phyloP scores from a whole-genome alignment of 495 filamentous ascomycete genomes.

The Daldinia childiae region DNA sequence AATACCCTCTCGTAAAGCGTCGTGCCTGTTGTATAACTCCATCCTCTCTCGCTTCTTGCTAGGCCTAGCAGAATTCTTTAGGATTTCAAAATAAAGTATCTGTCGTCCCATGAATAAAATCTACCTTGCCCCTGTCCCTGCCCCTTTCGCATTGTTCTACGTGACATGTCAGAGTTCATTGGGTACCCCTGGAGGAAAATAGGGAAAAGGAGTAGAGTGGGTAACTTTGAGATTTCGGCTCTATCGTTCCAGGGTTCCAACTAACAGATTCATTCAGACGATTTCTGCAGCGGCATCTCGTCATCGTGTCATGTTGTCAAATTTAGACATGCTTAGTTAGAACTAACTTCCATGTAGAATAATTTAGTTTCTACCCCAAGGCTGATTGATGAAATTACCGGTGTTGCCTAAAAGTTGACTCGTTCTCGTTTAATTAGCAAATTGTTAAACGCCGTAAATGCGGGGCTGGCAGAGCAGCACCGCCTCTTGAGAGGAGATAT shows the following conservation, averaged over 20 bases:
- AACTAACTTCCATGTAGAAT: neutral
- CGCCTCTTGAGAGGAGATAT: constrained; percentile 6
- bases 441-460: constrained; percentile 3
- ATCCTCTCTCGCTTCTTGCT: constrained; percentile 1
- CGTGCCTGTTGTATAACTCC: neutral
- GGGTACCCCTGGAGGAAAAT: constrained; percentile 22
- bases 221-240: neutral
- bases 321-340: neutral
- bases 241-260: neutral
- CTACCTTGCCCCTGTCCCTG: constrained; percentile 7
- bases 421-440: neutral
- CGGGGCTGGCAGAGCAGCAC: neutral
- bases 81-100: neutral
- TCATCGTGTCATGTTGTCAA: neutral
- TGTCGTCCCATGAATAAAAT: constrained; percentile 2
- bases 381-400: constrained; percentile 22
- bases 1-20: neutral
- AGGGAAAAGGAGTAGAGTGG: constrained; percentile 2
- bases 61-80: neutral
- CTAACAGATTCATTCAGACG: neutral
- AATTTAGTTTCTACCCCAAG: constrained; percentile 5
- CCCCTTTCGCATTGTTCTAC: neutral
- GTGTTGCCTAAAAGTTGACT: constrained; percentile 9
- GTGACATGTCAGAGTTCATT: constrained; percentile 30
- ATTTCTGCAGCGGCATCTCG: neutral